Conservation (phyloP, 768 basidiomycete genomes). For the Rubroboletus satanas region DNA sequence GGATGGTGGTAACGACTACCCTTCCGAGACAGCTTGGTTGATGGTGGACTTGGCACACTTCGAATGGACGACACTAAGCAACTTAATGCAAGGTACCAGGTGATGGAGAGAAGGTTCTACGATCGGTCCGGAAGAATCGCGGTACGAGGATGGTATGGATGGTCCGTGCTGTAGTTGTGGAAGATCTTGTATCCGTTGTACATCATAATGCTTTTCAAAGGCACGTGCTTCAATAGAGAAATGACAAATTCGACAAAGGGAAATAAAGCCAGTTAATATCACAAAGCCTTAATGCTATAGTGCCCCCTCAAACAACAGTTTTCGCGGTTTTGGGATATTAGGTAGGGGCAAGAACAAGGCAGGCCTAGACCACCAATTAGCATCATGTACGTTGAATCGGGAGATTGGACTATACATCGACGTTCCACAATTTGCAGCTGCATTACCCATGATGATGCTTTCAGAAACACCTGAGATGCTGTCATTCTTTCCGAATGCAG, state of each 20-base stretch:
- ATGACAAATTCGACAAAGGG: background rate
- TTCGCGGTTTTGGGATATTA: slow-evolving; percentile 33
- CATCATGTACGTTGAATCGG: background rate
- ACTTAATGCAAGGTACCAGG: background rate
- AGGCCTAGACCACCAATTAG: slow-evolving; percentile 28
- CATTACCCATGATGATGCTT: slow-evolving; percentile 99
- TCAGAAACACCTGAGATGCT: slow-evolving; percentile 96
- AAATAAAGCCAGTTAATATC: background rate
- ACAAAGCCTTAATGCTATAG: slow-evolving; percentile 11
- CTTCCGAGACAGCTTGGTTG: background rate
- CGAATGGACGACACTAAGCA: background rate
- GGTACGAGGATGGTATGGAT: background rate
- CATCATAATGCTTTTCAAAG: background rate
- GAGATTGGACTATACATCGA: slow-evolving; percentile 62
- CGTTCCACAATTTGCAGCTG: slow-evolving; percentile 90
- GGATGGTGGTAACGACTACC: background rate
- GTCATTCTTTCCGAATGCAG: slow-evolving; percentile 94
- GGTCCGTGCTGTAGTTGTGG: background rate
- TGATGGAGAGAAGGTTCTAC: background rate
- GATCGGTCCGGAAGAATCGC: background rate
- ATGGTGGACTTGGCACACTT: background rate
- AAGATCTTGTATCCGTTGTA: background rate
- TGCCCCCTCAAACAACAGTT: slow-evolving; percentile 34
- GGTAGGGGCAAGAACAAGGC: slow-evolving; percentile 33
- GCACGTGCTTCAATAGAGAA: background rate